Percentiles rank a stretch among this genome's conserved stretches.
These are phyloP conservation scores for Penicillium sclerotiorum DNA, from an alignment of 2,329 filamentous ascomycete species.

Conservation along the genomic window DNA sequence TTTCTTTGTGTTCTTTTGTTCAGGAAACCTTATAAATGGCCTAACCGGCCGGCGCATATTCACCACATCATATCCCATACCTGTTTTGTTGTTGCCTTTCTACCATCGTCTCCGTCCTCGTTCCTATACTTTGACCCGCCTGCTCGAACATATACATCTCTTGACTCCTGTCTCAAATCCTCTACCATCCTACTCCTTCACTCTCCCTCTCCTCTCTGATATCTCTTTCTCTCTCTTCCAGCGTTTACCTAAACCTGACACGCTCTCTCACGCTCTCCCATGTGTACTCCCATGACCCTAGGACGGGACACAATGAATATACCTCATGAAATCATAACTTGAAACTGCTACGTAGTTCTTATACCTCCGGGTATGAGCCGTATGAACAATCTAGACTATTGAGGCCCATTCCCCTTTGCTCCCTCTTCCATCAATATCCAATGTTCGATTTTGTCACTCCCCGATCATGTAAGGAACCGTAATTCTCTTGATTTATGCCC, in stretches of 20 bases:
- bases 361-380: background rate
- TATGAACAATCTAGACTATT: background rate
- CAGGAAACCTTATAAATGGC: conserved; percentile 29
- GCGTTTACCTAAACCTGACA: conserved; percentile 8
- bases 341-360: background rate
- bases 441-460: no score
- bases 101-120: conserved; percentile 8
- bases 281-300: conserved; percentile 21
- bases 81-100: conserved; percentile 5
- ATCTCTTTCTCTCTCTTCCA: no score
- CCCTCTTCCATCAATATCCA: no score
- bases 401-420: no score
- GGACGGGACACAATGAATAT: conserved; percentile 29
- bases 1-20: conserved; percentile 11
- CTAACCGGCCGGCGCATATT: conserved; percentile 26
- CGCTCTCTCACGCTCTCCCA: conserved; percentile 15
- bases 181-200: conserved; percentile 18
- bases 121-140: conserved; percentile 7
- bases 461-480: no score
- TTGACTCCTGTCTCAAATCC: conserved; percentile 13
- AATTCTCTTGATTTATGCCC: no score
- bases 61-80: conserved; percentile 20
- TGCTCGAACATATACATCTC: conserved; percentile 26
- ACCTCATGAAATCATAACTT: conserved; percentile 16
- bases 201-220: no score